Evolutionary conservation across 257 asterid genomes (phyloP).

Genomic region (Jacaranda mimosifolia): DNA sequence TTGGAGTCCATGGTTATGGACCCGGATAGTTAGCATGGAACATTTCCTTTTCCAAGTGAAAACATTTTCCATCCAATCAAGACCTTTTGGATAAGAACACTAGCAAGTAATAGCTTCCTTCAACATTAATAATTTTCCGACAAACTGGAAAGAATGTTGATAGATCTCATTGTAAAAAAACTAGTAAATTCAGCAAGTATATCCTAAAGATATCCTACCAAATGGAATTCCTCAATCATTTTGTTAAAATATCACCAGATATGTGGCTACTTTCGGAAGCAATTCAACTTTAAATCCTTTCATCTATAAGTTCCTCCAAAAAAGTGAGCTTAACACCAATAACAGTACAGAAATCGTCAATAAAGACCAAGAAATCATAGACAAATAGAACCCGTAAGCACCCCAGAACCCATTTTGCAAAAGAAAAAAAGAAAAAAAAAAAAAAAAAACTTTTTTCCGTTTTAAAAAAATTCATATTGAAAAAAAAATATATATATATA

Average conservation of each 20-base stretch:
- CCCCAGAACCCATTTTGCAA: neutral
- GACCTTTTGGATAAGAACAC: neutral
- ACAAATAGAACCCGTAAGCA: neutral
- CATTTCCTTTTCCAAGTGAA: too few relatives aligned
- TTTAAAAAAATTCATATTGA: neutral
- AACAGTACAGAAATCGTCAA: neutral
- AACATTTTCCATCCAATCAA: neutral
- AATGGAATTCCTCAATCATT: too few relatives aligned
- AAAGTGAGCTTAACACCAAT: neutral
- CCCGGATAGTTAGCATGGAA: too few relatives aligned
- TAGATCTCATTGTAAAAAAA: neutral
- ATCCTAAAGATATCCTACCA: neutral
- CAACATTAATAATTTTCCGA: neutral
- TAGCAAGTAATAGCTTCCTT: neutral
- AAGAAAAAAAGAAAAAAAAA: neutral
- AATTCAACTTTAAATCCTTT: constrained; percentile 12
- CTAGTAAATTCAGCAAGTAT: neutral
- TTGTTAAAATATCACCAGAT: too few relatives aligned
- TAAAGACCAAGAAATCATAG: neutral
- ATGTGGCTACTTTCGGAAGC: too few relatives aligned
- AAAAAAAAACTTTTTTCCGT: too few relatives aligned
- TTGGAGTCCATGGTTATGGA: too few relatives aligned
- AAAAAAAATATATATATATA: too few relatives aligned
- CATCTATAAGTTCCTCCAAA: neutral
- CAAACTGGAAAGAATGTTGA: neutral